Conservation (phyloP, 2,329 filamentous ascomycete genomes). For the Talaromyces sp. region DNA sequence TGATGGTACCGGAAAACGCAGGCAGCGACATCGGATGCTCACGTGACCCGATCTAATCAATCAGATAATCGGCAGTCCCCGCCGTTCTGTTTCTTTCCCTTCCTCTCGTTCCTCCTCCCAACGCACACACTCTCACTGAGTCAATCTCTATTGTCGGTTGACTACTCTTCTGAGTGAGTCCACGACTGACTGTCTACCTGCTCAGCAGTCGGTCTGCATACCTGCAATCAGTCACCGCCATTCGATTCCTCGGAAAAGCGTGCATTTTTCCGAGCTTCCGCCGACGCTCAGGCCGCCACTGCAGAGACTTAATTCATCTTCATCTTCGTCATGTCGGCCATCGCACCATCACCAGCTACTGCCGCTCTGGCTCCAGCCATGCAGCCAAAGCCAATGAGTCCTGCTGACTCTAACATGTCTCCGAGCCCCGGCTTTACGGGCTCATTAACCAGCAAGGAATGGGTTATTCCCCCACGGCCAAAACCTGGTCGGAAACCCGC, state of each 20-base stretch:
- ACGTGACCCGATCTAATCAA: slow-evolving; percentile 21
- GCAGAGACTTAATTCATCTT: not conserved
- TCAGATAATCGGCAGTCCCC: slow-evolving; percentile 18
- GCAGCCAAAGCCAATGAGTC: slow-evolving; percentile 29
- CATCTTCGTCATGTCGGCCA: slow-evolving; percentile 12
- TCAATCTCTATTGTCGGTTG: not conserved
- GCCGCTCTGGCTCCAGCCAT: slow-evolving; percentile 33
- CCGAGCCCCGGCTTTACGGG: slow-evolving; percentile 42
- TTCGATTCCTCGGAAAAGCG: not conserved
- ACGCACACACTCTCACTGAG: not conserved
- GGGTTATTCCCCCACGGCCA: slow-evolving; percentile 78
- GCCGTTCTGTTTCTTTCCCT: slow-evolving; percentile 6
- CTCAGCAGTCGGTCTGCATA: not conserved
- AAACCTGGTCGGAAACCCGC: slow-evolving; percentile 93
- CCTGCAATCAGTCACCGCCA: not conserved
- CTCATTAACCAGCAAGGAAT: slow-evolving; percentile 76
- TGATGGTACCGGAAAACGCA: slow-evolving; percentile 5
- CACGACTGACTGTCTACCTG: not conserved
- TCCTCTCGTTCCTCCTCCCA: not conserved
- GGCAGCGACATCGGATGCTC: slow-evolving; percentile 19
- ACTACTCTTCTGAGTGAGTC: not conserved
- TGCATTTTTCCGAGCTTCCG: slow-evolving; percentile 6
- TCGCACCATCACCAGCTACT: slow-evolving; percentile 9
- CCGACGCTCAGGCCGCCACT: slow-evolving; percentile 1
- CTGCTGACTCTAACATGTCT: slow-evolving; percentile 16